Evolutionary conservation across 2,329 filamentous ascomycete genomes (phyloP).

Genomic region (Stachybotrys chartarum): DNA sequence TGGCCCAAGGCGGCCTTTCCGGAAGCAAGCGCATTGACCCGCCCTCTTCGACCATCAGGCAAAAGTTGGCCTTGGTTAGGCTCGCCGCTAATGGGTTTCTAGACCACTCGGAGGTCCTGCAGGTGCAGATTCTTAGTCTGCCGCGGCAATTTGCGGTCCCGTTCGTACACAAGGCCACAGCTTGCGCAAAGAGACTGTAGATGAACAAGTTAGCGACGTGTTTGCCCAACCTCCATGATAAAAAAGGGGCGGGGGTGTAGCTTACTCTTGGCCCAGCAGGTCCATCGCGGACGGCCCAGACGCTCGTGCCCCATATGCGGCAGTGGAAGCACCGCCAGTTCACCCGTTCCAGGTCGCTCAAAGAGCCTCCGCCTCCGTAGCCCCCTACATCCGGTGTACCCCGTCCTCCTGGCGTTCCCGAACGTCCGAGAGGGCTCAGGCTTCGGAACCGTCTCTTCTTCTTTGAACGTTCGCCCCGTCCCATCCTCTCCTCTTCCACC

Average conservation of each 20-base stretch:
- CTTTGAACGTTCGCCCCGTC: conserved; percentile 85
- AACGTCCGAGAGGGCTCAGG: conserved; percentile 68
- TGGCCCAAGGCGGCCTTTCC: background rate
- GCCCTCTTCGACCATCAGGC: conserved; percentile 2
- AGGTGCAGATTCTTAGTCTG: conserved; percentile 34
- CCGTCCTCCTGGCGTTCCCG: conserved; percentile 56
- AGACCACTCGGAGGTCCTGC: conserved; percentile 22
- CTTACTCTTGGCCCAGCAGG: conserved; percentile 76
- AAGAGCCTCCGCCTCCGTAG: conserved; percentile 60
- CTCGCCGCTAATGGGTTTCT: conserved; percentile 14
- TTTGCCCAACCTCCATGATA: background rate
- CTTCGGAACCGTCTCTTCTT: conserved; percentile 92
- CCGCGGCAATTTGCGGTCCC: conserved; percentile 70
- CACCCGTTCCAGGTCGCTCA: conserved; percentile 70
- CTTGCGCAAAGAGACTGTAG: conserved; percentile 80
- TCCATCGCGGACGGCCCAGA: conserved; percentile 93
- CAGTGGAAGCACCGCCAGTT: conserved; percentile 89
- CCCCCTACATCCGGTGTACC: conserved; percentile 77
- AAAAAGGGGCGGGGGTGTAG: conserved; percentile 6
- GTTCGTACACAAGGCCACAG: conserved; percentile 83
- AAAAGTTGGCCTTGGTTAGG: conserved; percentile 9
- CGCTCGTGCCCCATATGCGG: conserved; percentile 76
- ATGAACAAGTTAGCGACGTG: background rate
- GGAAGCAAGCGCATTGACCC: conserved; percentile 4
- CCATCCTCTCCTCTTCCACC: conserved; percentile 74